phyloP scores from a whole-genome alignment of 352 stramenopile genomes.

The Globisporangium paroecandrum region DNA sequence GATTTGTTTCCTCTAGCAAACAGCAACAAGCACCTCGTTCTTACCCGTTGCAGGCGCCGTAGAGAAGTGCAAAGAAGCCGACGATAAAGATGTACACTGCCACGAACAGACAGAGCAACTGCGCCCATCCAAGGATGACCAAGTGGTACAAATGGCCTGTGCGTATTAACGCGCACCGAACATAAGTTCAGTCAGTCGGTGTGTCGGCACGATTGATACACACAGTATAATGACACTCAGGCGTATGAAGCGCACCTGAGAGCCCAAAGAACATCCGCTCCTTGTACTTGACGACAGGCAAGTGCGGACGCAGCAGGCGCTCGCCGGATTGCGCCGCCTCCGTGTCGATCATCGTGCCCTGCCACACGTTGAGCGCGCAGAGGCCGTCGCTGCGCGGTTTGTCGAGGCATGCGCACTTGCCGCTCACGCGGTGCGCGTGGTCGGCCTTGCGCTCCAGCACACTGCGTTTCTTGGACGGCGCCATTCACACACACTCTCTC shows the following conservation, averaged over 20 bases:
- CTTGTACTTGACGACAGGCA: constrained; percentile 52
- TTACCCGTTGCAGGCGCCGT: constrained; percentile 38
- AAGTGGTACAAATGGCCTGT: constrained; percentile 47
- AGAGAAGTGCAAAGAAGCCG: constrained; percentile 45
- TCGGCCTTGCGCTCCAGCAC: constrained; percentile 21
- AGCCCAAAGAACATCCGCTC: constrained; percentile 32
- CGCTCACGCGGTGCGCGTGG: neutral
- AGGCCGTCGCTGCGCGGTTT: constrained; percentile 29
- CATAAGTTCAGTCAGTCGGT: neutral
- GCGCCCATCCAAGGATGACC: constrained; percentile 41
- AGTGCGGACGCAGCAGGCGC: constrained; percentile 34
- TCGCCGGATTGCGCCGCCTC: constrained; percentile 14
- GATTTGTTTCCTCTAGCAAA: neutral
- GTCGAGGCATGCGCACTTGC: constrained; percentile 30
- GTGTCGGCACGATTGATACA: neutral
- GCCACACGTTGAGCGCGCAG: constrained; percentile 53
- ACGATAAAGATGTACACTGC: constrained; percentile 47
- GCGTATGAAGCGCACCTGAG: constrained; percentile 22
- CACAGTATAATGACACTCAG: neutral
- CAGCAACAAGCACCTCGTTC: neutral
- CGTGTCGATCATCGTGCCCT: constrained; percentile 46
- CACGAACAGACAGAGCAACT: constrained; percentile 42
- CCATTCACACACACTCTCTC: neutral
- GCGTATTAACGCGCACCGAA: neutral
- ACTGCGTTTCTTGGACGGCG: constrained; percentile 41